Conservation (phyloP, 768 basidiomycete species). For the Roridomyces roridus region DNA sequence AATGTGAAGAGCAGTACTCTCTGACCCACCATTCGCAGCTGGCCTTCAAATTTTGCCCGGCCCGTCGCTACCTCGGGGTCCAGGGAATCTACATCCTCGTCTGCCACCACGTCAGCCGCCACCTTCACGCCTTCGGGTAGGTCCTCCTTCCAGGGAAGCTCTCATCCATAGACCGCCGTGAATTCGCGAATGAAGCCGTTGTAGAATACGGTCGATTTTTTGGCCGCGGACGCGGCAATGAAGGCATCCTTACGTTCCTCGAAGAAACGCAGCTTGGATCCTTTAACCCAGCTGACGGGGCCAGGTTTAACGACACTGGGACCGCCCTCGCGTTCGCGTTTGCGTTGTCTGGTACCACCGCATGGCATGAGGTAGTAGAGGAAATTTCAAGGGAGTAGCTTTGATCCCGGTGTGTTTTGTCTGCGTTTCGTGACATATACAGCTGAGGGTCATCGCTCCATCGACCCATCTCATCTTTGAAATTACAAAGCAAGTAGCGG, state of each 20-base stretch:
- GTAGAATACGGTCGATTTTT: background rate
- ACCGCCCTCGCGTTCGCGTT: background rate
- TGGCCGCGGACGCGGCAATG: background rate
- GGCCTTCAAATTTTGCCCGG: too few relatives aligned
- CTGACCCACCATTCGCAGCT: too few relatives aligned
- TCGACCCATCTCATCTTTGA: too few relatives aligned
- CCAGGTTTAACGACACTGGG: background rate
- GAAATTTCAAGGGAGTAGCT: background rate
- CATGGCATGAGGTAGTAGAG: background rate
- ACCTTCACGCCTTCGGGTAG: too few relatives aligned
- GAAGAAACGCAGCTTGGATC: slow-evolving; percentile 1
- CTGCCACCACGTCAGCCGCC: too few relatives aligned
- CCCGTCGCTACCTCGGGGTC: too few relatives aligned
- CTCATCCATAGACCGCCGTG: background rate
- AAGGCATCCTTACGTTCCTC: background rate
- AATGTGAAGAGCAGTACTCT: too few relatives aligned
- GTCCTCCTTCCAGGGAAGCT: background rate
- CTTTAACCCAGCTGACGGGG: background rate
- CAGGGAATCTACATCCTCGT: background rate
- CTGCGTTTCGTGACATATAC: background rate
- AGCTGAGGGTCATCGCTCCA: too few relatives aligned
- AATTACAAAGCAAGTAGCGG: too few relatives aligned
- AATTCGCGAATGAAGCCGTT: background rate
- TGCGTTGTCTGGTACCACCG: background rate
- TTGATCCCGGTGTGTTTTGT: too few relatives aligned